Base-by-base conservation (phyloP, 352 stramenopile species). In the Phytopythium aichiense region DNA sequence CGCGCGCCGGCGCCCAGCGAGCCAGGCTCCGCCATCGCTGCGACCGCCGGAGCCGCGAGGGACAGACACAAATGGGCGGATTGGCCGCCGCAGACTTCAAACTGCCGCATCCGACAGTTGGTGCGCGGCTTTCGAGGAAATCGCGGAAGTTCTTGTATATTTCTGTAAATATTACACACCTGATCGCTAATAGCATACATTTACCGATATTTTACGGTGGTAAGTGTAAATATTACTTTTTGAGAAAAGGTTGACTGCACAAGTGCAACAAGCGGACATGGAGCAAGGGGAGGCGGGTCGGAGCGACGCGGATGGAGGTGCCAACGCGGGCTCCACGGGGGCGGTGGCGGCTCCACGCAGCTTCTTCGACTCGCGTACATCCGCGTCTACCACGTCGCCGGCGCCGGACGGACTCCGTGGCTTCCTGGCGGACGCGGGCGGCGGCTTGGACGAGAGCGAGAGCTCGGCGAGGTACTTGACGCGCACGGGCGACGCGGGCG, bases 311-410 rank as follows among this genome's bases (percentile, higher is more conserved):
- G 33, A 28, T 22, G 20, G 12, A 5, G 23, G 12, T 15, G 35
- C 33, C 0, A 16, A 0, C 3, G 35, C 20, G 31, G 51, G 16
- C 11, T n/a, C 13, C 13, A 16, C 31, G 51, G 20, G 9, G 1
- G 8, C 2, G 11, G 52, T 31, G 13, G 13, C 28, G 15, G 70
- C 63, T 22, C 63, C 74, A 0, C 74, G 72, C 49, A 85, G 74
- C 22, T 57, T 79, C 33, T 69, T 83, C 53, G 76, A 85, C 69
- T 83, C 73, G 43, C 74, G 76, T 9, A 82, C 63, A 40, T 49
- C 77, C 11, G 43, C 60, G 18, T 22, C 59, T 11, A 56, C 58
- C 22, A 35, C 40, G 11, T 13, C 38, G 7, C 9, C 31, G 3
- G 15, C 25, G 16, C 23, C 20, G 15, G 37, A 28, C 23, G 16